Conservation (phyloP, 2,329 filamentous ascomycete genomes). For the Cordyceps cicadae region DNA sequence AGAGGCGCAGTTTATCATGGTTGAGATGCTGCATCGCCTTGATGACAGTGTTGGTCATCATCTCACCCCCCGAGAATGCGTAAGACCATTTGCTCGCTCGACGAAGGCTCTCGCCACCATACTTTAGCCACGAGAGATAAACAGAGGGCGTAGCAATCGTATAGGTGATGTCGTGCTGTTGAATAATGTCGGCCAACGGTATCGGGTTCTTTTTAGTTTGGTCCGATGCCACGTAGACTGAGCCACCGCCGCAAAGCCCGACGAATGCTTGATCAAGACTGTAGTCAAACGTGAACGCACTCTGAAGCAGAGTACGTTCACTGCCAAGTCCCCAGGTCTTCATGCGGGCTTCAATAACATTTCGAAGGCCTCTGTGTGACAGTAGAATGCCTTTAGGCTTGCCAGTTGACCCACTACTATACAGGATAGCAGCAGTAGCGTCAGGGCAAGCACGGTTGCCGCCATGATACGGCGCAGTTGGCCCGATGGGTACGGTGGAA, state of each 20-base stretch:
- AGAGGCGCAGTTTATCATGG: neutral
- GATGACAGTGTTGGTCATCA: neutral
- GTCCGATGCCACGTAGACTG: neutral
- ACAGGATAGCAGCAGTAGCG: neutral
- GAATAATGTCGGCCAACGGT: neutral
- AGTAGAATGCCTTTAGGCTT: constrained; percentile 4
- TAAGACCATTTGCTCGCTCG: neutral
- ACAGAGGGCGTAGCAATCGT: constrained; percentile 10
- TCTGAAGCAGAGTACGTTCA: neutral
- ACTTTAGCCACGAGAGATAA: neutral
- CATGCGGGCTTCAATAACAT: neutral
- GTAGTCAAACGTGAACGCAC: neutral
- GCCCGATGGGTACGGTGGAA: no score
- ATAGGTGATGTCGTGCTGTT: neutral
- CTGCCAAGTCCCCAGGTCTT: neutral
- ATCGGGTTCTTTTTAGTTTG: neutral
- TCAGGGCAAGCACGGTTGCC: neutral
- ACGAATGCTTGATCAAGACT: neutral
- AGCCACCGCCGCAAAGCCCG: neutral
- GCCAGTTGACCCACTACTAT: constrained; percentile 7
- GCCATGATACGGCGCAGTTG: neutral
- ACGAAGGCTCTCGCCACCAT: neutral
- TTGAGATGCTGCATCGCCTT: neutral
- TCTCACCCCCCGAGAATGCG: neutral
- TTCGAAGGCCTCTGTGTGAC: neutral